Base-by-base conservation (phyloP, 495 filamentous ascomycete species). In the Aspergillus bertholletiae region DNA sequence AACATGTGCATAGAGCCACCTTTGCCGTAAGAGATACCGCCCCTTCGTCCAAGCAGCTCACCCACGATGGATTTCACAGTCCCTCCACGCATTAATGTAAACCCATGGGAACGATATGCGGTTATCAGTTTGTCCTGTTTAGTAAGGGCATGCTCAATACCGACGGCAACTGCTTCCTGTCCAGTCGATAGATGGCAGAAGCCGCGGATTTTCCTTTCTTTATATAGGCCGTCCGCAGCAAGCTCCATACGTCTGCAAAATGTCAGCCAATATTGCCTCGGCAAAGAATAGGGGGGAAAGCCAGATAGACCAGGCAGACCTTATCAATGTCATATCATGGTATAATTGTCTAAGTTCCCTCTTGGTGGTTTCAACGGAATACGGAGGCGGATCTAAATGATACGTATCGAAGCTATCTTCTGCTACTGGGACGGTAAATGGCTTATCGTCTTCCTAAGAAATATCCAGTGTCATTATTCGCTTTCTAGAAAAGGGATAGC, bases 1-100 rank as follows among this genome's bases (percentile, higher is more conserved):
- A 96, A 96, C 92, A 96, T 96, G 76, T 97, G 92, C 90, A 97
- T 96, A 34, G 88, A 93, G 46, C 92, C 92, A 54, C 92, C 92
- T 76, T 96, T 96, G 63, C 92, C 92, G 74, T 91, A 89, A 35
- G 92, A 88, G 65, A 96, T 96, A 63, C 92, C 92, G 58, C 88
- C 89, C 63, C 89, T 81, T 56, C 90, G 85, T 53, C 91, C 92
- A 22, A 96, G 82, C 24, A 97, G 80, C 74, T 97, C 92, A 53
- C 89, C 92, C 61, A 97, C 90, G 66, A 96, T 93, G 46, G 84
- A 86, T 67, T 87, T 86, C 56, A 97, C 83, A 21, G 85, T 85
- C 49, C 82, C 92, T 28, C 92, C 92, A 53, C 92, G 87, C 89
- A 97, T 95, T 61, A 93, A 71, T 51, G 92, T 91, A 63, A 90